phyloP scores from a whole-genome alignment of 441 rosid species.

The Cnidoscolus chayamansa region DNA sequence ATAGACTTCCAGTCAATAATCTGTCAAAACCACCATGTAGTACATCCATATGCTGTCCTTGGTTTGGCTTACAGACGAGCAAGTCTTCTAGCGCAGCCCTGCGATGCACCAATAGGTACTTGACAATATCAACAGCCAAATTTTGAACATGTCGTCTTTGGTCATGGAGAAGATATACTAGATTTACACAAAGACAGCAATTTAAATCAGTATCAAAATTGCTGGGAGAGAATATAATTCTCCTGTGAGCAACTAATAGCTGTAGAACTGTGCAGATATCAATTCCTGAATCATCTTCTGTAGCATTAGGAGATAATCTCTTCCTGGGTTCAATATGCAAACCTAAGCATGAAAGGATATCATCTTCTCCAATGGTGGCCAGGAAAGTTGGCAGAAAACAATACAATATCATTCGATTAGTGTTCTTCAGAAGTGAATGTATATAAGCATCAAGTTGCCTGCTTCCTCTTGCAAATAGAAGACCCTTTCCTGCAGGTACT shows the following conservation, averaged over 20 bases:
- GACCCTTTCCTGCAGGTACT: conserved; percentile 87
- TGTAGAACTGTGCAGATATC: conserved; percentile 87
- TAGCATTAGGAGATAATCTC: conserved; percentile 45
- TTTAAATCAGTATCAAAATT: conserved; percentile 93
- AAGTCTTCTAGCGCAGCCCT: conserved; percentile 90
- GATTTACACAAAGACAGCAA: conserved; percentile 93
- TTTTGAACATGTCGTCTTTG: conserved; percentile 79
- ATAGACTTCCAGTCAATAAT: conserved; percentile 78
- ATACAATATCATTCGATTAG: conserved; percentile 85
- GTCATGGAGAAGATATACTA: conserved; percentile 81
- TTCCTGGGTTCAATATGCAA: conserved; percentile 70
- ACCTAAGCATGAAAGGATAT: conserved; percentile 76
- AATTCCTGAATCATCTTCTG: conserved; percentile 71
- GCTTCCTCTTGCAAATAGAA: conserved; percentile 79
- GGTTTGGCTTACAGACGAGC: conserved; percentile 87
- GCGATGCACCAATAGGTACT: conserved; percentile 86
- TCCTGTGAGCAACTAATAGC: conserved; percentile 88
- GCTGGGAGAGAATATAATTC: conserved; percentile 91
- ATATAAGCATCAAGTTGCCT: conserved; percentile 90
- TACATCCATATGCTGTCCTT: conserved; percentile 78
- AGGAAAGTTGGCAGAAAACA: conserved; percentile 97
- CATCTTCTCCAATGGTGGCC: conserved; percentile 83
- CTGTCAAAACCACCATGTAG: conserved; percentile 96
- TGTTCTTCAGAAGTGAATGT: conserved; percentile 89
- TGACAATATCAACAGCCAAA: conserved; percentile 82